Percentiles rank a stretch among this genome's conserved stretches.
Conservation (phyloP, 2,329 filamentous ascomycete species). For the Pseudopithomyces chartarum region DNA sequence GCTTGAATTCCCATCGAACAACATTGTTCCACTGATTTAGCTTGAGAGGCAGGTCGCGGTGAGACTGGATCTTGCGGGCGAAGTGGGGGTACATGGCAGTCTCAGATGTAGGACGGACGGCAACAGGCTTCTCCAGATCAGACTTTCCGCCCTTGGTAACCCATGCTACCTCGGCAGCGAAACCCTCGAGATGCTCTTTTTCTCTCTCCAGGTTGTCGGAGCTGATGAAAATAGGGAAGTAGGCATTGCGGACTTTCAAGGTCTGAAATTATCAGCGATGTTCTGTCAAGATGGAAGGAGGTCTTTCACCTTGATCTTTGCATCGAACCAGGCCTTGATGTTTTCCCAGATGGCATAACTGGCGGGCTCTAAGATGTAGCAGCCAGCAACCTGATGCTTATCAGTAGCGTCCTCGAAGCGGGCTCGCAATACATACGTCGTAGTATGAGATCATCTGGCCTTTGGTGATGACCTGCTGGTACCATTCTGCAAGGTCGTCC, state of each 20-base stretch:
- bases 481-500: slow-evolving; percentile 91
- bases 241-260: slow-evolving; percentile 92
- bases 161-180: slow-evolving; percentile 90
- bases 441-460: slow-evolving; percentile 98
- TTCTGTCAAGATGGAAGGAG: not conserved
- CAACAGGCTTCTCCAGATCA: slow-evolving; percentile 81
- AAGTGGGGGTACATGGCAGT: slow-evolving; percentile 96
- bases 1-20: slow-evolving; percentile 97
- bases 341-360: slow-evolving; percentile 72
- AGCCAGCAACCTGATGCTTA: slow-evolving; percentile 33
- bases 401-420: not conserved
- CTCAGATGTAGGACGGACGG: slow-evolving; percentile 71
- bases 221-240: slow-evolving; percentile 91
- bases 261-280: slow-evolving; percentile 39
- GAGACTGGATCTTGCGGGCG: slow-evolving; percentile 93
- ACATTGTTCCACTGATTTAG: slow-evolving; percentile 98
- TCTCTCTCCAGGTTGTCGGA: slow-evolving; percentile 79
- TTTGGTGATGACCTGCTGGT: slow-evolving; percentile 96
- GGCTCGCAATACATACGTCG: slow-evolving; percentile 71
- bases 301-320: slow-evolving; percentile 69
- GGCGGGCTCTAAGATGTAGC: slow-evolving; percentile 59
- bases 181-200: slow-evolving; percentile 97
- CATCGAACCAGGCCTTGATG: slow-evolving; percentile 63
- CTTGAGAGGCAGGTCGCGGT: slow-evolving; percentile 90
- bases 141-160: slow-evolving; percentile 90